These are phyloP conservation scores for Aspergillus sp. DNA, from an alignment of 2,329 filamentous ascomycete species.

Conservation along the genomic window DNA sequence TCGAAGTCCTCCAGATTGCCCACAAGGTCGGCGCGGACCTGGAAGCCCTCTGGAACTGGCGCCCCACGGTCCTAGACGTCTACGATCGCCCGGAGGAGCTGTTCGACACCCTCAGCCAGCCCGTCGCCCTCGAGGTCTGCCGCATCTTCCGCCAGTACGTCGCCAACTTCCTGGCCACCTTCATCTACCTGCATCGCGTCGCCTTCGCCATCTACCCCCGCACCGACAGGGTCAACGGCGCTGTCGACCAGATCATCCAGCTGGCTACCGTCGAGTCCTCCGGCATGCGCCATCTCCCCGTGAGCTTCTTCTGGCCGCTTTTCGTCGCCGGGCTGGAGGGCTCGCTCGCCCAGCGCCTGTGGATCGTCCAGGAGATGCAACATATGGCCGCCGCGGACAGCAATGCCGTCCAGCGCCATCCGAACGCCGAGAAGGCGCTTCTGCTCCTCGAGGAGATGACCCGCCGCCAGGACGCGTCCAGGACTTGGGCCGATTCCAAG, in stretches of 20 bases:
- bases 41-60: conserved; percentile 24
- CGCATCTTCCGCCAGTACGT: conserved; percentile 26
- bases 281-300: conserved; percentile 13
- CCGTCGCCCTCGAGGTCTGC: conserved; percentile 20
- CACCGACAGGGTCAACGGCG: conserved; percentile 26
- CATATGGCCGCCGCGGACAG: conserved; percentile 16
- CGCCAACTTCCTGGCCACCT: conserved; percentile 26
- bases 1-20: conserved; percentile 29
- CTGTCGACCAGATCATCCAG: conserved; percentile 28
- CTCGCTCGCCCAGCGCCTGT: conserved; percentile 20
- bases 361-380: conserved; percentile 26
- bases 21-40: conserved; percentile 28
- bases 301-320: conserved; percentile 27
- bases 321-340: conserved; percentile 27
- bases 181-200: conserved; percentile 28
- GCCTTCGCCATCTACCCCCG: conserved; percentile 30
- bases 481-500: conserved; percentile 26
- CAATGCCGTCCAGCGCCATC: conserved; percentile 15
- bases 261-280: conserved; percentile 21
- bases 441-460: conserved; percentile 26
- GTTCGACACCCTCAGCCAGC: conserved; percentile 14
- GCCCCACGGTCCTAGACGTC: conserved; percentile 24
- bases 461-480: conserved; percentile 23
- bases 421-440: conserved; percentile 21
- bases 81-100: conserved; percentile 21